Base-by-base conservation (phyloP, 208 protist species). In the Acanthamoeba triangularis region DNA sequence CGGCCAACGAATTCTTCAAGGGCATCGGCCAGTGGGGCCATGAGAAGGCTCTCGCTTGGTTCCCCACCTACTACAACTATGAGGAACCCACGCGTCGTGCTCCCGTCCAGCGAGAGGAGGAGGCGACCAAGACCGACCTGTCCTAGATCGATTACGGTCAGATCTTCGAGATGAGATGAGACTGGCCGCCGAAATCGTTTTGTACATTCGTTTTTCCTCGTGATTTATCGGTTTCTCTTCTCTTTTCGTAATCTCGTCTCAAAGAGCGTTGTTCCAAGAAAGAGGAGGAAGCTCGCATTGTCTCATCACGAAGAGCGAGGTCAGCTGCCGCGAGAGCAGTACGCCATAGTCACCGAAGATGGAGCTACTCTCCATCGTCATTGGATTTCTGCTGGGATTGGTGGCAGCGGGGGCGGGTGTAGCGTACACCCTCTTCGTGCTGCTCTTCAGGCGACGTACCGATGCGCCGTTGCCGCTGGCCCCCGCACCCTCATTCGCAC, bases 1-100 rank as follows among this genome's bases (percentile, higher is more conserved):
- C 23, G 74, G 74, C 74, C 74, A 82, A 82, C 74, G 44, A 82
- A 8, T 82, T 82, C 74, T 82, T 82, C 74, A 52, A 44, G 35
- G 74, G 74, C 30, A 82, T 82, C 35, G 74, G 74, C 37, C 30
- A 82, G 74, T 82, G 74, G 74, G 74, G 74, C 74, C 74, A 82
- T 52, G 74, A 82, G 41, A 82, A 54, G 74, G 74, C 74, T 16
- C 74, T 82, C 35, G 41, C 6, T 6, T 82, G 44, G 41, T 82
- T 82, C 74, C 74, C 74, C 37, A 52, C 74, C 16, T 30, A n/a
- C 74, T 82, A 82, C 74, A 82, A 82, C 74, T 82, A 82, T 28
- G 74, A 35, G 30, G 72, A 80, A 20, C 59, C 69, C 14, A 35
- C 69, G 5, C 25, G 69, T 35, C 14, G 52, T 7, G 10, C 52